Evolutionary conservation across 495 filamentous ascomycete genomes (phyloP).

Genomic region (Aspergillus sclerotioniger): DNA sequence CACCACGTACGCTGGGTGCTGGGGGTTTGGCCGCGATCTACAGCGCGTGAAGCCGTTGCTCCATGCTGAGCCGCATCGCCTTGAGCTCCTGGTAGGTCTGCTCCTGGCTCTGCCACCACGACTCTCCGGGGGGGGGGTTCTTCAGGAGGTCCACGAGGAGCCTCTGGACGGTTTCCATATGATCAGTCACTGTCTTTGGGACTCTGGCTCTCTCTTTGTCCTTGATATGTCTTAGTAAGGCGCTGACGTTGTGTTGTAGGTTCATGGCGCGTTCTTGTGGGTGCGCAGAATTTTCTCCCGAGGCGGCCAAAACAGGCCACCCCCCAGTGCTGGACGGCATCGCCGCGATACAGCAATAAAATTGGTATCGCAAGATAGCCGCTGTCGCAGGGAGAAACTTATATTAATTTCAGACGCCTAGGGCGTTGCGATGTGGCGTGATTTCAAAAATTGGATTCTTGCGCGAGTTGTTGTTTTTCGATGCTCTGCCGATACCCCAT

Average conservation of each 20-base stretch:
- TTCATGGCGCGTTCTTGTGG: not conserved
- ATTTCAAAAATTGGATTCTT: conserved; percentile 30
- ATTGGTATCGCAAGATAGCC: not conserved
- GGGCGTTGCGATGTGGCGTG: conserved; percentile 32
- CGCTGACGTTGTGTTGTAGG: not conserved
- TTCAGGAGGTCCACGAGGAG: too few relatives aligned
- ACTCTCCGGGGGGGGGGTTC: too few relatives aligned
- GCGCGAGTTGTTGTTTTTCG: conserved; percentile 3
- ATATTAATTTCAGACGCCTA: conserved; percentile 12
- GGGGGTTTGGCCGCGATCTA: too few relatives aligned
- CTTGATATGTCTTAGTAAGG: not conserved
- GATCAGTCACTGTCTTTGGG: too few relatives aligned
- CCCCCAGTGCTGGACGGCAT: not conserved
- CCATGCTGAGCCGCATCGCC: too few relatives aligned
- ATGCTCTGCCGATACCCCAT: too few relatives aligned
- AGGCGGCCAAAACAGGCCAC: not conserved
- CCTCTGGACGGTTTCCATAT: too few relatives aligned
- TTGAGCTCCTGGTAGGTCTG: too few relatives aligned
- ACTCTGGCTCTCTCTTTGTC: not conserved
- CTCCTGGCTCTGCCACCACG: too few relatives aligned
- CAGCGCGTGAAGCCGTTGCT: too few relatives aligned
- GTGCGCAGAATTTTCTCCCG: not conserved
- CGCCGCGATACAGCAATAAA: not conserved
- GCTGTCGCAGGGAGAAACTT: not conserved
- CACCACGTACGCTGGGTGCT: too few relatives aligned